Conservation (phyloP, 306 rosid species). For the Dalbergia oliveri region DNA sequence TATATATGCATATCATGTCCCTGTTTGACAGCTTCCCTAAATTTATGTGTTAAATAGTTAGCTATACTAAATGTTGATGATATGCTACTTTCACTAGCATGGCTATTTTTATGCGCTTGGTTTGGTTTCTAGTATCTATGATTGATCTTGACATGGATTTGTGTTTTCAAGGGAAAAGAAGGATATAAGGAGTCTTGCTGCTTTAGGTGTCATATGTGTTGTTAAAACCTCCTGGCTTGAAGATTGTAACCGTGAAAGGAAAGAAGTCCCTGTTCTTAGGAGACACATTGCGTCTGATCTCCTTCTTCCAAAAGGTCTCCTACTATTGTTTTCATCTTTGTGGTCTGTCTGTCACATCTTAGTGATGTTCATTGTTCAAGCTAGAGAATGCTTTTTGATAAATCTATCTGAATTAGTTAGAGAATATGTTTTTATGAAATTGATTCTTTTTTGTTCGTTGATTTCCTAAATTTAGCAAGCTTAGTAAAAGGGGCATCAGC, state of each 20-base stretch:
- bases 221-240: slow-evolving; percentile 89
- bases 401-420: slow-evolving; percentile 30
- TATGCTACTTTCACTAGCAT: slow-evolving; percentile 36
- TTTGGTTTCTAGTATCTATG: slow-evolving; percentile 5
- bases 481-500: slow-evolving; percentile 58
- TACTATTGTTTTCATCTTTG: slow-evolving; percentile 27
- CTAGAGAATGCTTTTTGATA: slow-evolving; percentile 13
- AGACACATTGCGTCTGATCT: slow-evolving; percentile 80
- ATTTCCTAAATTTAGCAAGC: slow-evolving; percentile 48
- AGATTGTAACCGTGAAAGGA: slow-evolving; percentile 81
- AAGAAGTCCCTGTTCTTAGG: slow-evolving; percentile 72
- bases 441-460: slow-evolving; percentile 41
- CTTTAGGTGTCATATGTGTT: slow-evolving; percentile 77
- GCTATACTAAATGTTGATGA: slow-evolving; percentile 12
- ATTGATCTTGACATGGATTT: slow-evolving; percentile 31
- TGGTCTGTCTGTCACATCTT: slow-evolving; percentile 34
- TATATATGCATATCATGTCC: slow-evolving; percentile 27
- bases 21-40: slow-evolving; percentile 20
- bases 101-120: slow-evolving; percentile 24
- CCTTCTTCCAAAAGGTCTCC: slow-evolving; percentile 81
- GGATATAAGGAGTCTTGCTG: slow-evolving; percentile 81
- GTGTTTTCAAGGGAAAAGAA: slow-evolving; percentile 75
- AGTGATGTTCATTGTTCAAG: slow-evolving; percentile 44
- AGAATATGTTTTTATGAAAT: slow-evolving; percentile 21
- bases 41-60: slow-evolving; percentile 20